Base-by-base conservation (phyloP, 345 rosid species). In the Lepidium sativum region DNA sequence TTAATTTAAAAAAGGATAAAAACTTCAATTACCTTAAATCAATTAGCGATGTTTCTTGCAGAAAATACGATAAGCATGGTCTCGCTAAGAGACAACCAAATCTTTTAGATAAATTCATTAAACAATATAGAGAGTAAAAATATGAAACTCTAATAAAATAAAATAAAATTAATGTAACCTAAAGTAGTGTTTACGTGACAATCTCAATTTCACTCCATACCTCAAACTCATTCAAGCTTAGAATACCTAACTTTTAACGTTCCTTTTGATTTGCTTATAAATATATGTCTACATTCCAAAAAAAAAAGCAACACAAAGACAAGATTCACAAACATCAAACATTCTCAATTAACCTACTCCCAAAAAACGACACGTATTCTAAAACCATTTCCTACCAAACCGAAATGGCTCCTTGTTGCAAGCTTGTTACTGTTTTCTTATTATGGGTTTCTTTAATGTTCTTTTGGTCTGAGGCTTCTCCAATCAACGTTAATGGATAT, bases 161-260 rank as follows among this genome's bases (percentile, higher is more conserved):
- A 17, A 41, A 43, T 1, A 44, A 27, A 54, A 68, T 39, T 23
- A 13, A 2, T 17, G 63, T 29, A 13, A 15, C 54, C 50, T 18
- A n/a, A 62, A 35, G 50, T 55, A 37, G 63, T 47, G 70, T 63
- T 70, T 71, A 63, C 75, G 75, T 71, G 70, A 63, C 70, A 63
- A 71, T 71, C 75, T 71, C 75, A 71, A 71, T 71, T 63, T 71
- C 65, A 55, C 58, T 54, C 75, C 75, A 71, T 71, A 71, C 75
- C 70, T 55, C 53, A 31, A 71, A 71, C 65, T 63, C 70, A 63
- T 71, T 71, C 75, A 63, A 71, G 31, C 44, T 18, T 47, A n/a
- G 47, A 8, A 63, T 63, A 70, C 69, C 58, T 31, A 70, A 55
- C 53, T 41, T 57, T 57, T 58, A 16, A 37, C 39, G 60, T 65